Evolutionary conservation across 345 rosid genomes (phyloP), one percentile per base, ranked within the genome.

Genomic region (Eucalyptus dawsonii): DNA sequence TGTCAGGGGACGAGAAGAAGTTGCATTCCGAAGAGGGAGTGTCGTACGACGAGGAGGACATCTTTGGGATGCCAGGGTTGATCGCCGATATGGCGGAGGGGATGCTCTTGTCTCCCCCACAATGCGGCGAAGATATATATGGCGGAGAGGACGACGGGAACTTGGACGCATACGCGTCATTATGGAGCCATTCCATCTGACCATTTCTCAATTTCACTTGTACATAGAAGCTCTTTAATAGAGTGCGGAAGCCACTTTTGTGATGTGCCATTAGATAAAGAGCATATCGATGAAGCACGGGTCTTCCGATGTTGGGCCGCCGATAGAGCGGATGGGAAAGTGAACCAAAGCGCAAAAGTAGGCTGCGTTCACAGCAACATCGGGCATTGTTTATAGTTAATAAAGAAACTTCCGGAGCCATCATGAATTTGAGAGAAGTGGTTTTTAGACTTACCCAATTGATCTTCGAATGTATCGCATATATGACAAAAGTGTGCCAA

Each of bases 71-170:
- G 95, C 97, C 97, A 4, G 92, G 91, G n/a, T 89, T 95, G 90
- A 31, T 94, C 29, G 94, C 94, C 56, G 91, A 92, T 80, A 97
- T 96, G 99, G 99, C 97, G 6, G 95, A 94, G 72, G 98, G 93
- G 72, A 94, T 96, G 99, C 89, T 96, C 60, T 83, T 97, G 94
- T 93, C 99, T 8, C 99, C 98, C 31, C 97, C 96, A 56, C 93
- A 90, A 47, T 60, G 92, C 49, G 87, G 58, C 14, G 92, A 56
- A 40, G 90, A 86, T 12, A 56, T 27, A 29, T 88, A 90, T 22
- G 87, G 65, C 37, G 49, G 86, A 47, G 91, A 81, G 21, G 92
- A 93, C 16, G 94, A 92, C 85, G 29, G 88, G 34, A 94, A 91
- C 31, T 89, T 24, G 10, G 92, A 91, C 34, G 93, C 69, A 87